phyloP scores from a whole-genome alignment of 257 asterid genomes.

The Gentiana straminea region DNA sequence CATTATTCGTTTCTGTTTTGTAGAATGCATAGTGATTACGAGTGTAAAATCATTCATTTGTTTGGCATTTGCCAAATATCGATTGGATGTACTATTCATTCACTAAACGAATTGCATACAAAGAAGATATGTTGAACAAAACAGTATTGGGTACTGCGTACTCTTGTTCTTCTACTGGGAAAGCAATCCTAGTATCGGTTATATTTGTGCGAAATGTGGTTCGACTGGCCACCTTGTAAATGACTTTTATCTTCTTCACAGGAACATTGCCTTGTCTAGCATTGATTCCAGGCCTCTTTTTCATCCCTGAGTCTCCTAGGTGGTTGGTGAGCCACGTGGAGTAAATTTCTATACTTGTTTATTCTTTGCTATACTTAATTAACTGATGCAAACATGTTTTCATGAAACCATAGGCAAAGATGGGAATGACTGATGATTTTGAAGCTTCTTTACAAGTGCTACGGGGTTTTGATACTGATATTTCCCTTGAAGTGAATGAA shows the following conservation, averaged over 20 bases:
- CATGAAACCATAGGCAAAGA: conserved; percentile 57
- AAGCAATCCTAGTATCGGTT: background rate
- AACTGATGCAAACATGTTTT: conserved; percentile 14
- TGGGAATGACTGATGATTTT: conserved; percentile 90
- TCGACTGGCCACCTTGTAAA: background rate
- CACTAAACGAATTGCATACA: no score
- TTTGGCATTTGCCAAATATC: no score
- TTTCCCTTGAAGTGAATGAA: conserved; percentile 69
- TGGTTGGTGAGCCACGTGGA: conserved; percentile 79
- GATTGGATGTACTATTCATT: no score
- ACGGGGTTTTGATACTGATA: conserved; percentile 91
- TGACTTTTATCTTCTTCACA: conserved; percentile 18
- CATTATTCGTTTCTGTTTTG: background rate
- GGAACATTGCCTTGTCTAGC: conserved; percentile 61
- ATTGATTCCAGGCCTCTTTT: conserved; percentile 36
- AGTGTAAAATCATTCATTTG: no score
- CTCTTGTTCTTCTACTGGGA: no score
- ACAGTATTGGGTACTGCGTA: no score
- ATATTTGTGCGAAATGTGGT: background rate
- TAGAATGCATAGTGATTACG: background rate
- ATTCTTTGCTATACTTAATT: conserved; percentile 4
- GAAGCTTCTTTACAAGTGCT: conserved; percentile 95
- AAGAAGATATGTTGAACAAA: no score
- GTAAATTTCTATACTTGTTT: background rate
- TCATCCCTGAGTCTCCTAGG: conserved; percentile 63